Evolutionary conservation across 2,329 filamentous ascomycete genomes (phyloP).

Genomic region (Drechslerella coelobrocha): DNA sequence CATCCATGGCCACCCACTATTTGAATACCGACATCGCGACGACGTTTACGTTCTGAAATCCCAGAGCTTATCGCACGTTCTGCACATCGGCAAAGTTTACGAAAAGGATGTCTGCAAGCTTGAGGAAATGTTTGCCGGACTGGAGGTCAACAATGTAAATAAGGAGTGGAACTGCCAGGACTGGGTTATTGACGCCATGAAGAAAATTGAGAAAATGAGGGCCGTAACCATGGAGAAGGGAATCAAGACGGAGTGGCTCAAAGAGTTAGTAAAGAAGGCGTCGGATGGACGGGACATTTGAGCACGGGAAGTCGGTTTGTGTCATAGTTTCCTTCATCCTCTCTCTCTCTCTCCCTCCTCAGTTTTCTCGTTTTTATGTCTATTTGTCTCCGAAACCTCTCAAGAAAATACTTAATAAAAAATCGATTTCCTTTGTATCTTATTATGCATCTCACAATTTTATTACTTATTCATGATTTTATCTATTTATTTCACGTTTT

Average conservation of each 20-base stretch:
- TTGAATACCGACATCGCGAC: slow-evolving; percentile 45
- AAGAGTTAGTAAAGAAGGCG: slow-evolving; percentile 35
- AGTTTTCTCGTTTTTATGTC: background rate
- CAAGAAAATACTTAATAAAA: background rate
- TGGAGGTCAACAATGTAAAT: slow-evolving; percentile 41
- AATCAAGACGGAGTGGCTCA: slow-evolving; percentile 35
- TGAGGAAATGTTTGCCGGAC: slow-evolving; percentile 29
- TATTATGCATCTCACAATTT: background rate
- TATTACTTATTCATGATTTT: background rate
- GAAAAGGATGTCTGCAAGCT: slow-evolving; percentile 40
- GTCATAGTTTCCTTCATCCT: background rate
- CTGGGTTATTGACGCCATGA: slow-evolving; percentile 42
- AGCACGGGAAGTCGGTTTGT: slow-evolving; percentile 8
- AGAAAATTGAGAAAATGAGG: slow-evolving; percentile 12
- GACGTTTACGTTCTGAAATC: slow-evolving; percentile 48
- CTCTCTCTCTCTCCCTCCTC: background rate
- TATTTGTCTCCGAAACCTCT: background rate
- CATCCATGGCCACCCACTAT: slow-evolving; percentile 49
- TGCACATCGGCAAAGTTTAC: slow-evolving; percentile 43
- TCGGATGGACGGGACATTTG: slow-evolving; percentile 38
- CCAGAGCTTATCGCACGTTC: slow-evolving; percentile 40
- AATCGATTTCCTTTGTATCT: slow-evolving; percentile 2
- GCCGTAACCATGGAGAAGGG: slow-evolving; percentile 42
- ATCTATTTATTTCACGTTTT: background rate
- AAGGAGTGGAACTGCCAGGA: slow-evolving; percentile 46